These are phyloP conservation scores for Nakazawaea anatomiae DNA, from an alignment of 805 yeast genomes.

Conservation along the genomic window DNA sequence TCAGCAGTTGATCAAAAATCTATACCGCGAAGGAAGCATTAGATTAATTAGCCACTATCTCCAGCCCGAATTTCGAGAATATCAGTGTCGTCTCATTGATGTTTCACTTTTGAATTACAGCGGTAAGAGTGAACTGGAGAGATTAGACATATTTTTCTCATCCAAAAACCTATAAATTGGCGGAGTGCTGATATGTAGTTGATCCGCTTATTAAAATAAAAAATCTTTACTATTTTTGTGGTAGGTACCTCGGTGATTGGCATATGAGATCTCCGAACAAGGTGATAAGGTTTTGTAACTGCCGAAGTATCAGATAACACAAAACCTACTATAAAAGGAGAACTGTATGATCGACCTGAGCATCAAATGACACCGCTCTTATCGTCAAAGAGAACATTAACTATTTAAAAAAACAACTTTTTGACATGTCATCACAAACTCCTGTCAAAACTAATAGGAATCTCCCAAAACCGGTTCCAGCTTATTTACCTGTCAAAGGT, in stretches of 20 bases:
- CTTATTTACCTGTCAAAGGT: conserved; percentile 47
- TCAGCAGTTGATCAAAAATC: neutral
- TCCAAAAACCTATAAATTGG: neutral
- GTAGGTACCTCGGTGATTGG: neutral
- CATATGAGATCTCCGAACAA: neutral
- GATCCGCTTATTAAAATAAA: too few species aligned
- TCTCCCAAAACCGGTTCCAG: conserved; percentile 41
- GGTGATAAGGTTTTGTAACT: neutral
- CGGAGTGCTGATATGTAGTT: too few species aligned
- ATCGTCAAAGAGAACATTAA: too few species aligned
- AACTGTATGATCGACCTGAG: too few species aligned
- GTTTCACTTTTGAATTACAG: neutral
- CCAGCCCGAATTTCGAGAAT: neutral
- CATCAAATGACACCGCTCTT: too few species aligned
- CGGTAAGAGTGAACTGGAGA: neutral
- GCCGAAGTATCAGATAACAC: too few species aligned
- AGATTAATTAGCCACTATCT: neutral
- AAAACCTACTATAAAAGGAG: too few species aligned
- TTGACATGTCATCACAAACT: conserved; percentile 16
- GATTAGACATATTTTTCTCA: neutral
- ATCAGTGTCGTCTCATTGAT: neutral
- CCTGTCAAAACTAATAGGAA: conserved; percentile 17
- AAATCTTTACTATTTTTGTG: too few species aligned
- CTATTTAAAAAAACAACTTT: neutral
- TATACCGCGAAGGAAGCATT: neutral